A percentile compares a stretch with the other conserved stretches of the same genome.
These are phyloP conservation scores for Candida nonsorbophila DNA, from an alignment of 805 yeast genomes.

Conservation along the genomic window DNA sequence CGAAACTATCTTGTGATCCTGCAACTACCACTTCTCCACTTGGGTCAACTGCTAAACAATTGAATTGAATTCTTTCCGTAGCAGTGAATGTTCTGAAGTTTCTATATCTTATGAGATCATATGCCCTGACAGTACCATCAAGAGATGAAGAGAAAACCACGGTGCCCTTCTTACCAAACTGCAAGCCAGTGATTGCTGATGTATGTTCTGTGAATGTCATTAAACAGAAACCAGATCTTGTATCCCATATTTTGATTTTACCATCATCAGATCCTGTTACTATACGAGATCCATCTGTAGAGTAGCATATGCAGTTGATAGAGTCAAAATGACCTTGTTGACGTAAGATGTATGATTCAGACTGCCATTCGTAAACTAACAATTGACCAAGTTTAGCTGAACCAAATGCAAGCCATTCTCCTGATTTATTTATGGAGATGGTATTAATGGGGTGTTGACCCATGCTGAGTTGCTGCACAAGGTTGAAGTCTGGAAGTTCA, in stretches of 20 bases:
- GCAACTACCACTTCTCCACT: slow-evolving; percentile 97
- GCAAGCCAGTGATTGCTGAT: slow-evolving; percentile 81
- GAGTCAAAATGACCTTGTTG: slow-evolving; percentile 98
- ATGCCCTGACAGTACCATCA: slow-evolving; percentile 96
- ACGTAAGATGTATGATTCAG: slow-evolving; percentile 88
- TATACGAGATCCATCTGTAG: slow-evolving; percentile 90
- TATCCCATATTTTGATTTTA: slow-evolving; percentile 94
- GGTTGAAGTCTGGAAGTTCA: slow-evolving; percentile 74
- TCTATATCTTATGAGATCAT: slow-evolving; percentile 90
- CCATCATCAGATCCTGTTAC: slow-evolving; percentile 98
- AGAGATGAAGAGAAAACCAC: slow-evolving; percentile 87
- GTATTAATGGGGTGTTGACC: slow-evolving; percentile 87
- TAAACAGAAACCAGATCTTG: slow-evolving; percentile 84
- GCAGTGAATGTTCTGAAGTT: slow-evolving; percentile 95
- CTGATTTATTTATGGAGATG: slow-evolving; percentile 71
- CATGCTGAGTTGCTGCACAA: slow-evolving; percentile 84
- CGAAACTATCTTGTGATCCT: slow-evolving; percentile 85
- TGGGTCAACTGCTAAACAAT: slow-evolving; percentile 89
- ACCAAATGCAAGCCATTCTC: slow-evolving; percentile 98
- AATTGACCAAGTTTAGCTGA: slow-evolving; percentile 88
- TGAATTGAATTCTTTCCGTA: slow-evolving; percentile 80
- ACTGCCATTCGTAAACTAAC: slow-evolving; percentile 97
- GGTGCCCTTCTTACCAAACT: slow-evolving; percentile 84
- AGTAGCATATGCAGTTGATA: slow-evolving; percentile 74
- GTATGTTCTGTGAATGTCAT: slow-evolving; percentile 90